A percentile compares a stretch with the other conserved stretches of the same genome.
Conservation (phyloP, 1,284 basidiomycete genomes). For the Inonotus obliquus region DNA sequence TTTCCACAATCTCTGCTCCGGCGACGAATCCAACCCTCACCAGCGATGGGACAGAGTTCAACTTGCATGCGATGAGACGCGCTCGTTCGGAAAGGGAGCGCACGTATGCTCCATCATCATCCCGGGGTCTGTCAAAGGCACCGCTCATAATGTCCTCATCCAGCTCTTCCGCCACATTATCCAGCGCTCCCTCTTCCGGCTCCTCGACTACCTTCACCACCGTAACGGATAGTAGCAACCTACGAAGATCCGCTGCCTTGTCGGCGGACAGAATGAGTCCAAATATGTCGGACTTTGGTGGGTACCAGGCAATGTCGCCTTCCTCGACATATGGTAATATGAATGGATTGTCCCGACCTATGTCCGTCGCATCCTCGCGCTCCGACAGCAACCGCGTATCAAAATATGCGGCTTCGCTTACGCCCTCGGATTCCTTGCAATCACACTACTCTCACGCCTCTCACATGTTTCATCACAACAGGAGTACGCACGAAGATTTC, state of each 20-base stretch:
- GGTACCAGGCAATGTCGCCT: conserved; percentile 33
- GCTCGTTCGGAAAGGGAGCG: conserved; percentile 50
- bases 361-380: conserved; percentile 49
- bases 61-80: conserved; percentile 47
- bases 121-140: conserved; percentile 35
- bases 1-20: conserved; percentile 58
- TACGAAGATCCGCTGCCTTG: conserved; percentile 53
- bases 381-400: conserved; percentile 59
- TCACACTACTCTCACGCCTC: conserved; percentile 53
- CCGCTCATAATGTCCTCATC: conserved; percentile 42
- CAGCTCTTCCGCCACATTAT: conserved; percentile 52
- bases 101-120: conserved; percentile 36
- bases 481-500: conserved; percentile 55
- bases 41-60: conserved; percentile 61
- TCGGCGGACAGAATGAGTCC: conserved; percentile 27
- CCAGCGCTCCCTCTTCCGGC: conserved; percentile 41
- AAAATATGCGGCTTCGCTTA: conserved; percentile 54
- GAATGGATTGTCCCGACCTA: conserved; percentile 42
- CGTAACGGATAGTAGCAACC: conserved; percentile 33
- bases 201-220: conserved; percentile 31
- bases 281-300: conserved; percentile 26
- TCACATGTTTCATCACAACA: conserved; percentile 48
- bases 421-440: conserved; percentile 44
- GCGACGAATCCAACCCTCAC: conserved; percentile 76
- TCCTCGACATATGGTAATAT: conserved; percentile 23